Evolutionary conservation across 805 yeast species (phyloP), one percentile per base, ranked within the genome.

Genomic region (Candida manassasensis): DNA sequence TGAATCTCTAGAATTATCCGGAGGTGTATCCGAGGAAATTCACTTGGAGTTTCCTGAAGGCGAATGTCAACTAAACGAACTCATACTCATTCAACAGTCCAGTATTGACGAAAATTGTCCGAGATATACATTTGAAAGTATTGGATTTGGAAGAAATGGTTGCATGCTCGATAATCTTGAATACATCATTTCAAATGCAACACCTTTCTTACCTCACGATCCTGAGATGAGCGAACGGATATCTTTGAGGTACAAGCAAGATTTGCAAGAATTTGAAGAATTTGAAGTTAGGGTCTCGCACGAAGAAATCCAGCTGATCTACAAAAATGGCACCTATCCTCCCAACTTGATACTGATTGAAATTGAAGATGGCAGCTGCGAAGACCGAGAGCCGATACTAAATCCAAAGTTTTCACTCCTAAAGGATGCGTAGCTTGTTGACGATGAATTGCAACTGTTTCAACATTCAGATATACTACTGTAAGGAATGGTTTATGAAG

Each of bases 301-400:
- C 8, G 27, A 24, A 8, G 12, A 24, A 11, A 24, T 24, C 12
- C 6, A n/a, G 6, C 27, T 24, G 27, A 24, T 24, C 6, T 24
- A 24, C 27, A 24, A 24, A 24, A 6, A 7, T 8, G 12, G 13
- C 12, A n/a, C 13, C 12, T 24, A 5, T 11, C 27, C 27, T 11
- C 27, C 27, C 12, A 24, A 24, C 12, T 24, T 24, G 12, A 24
- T 24, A 7, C 27, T 24, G 27, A 24, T 24, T 24, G 27, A 24
- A n/a, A 24, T 24, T 8, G 27, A 24, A 24, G 27, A 24, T 21
- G 22, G 10, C 7, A 10, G 15, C 19, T 27, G 30, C 6, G 28
- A 13, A 11, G 28, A 26, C n/a, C 12, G 18, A 19, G 30, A 15
- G 18, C 30, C 18, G 12, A 9, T 27, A 13, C 18, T 27, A 7